Base-by-base conservation (phyloP, 2,329 filamentous ascomycete genomes). In the Aspergillus viridinutans region DNA sequence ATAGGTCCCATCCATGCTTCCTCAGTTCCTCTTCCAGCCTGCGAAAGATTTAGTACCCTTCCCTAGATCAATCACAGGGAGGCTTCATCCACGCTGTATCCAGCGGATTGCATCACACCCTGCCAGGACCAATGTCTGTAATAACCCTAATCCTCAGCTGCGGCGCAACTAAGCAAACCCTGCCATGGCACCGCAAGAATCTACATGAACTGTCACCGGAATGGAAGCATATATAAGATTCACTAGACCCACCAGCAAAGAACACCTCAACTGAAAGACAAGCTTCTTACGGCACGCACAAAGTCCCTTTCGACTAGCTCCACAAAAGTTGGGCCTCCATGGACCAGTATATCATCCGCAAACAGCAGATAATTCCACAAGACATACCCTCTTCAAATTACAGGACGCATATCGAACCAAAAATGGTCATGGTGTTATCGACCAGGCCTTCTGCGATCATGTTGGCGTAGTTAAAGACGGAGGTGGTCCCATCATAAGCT, bases 361-460 rank as follows among this genome's bases (percentile, higher is more conserved):
- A 76, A 69, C 6, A 76, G 63, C 0, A 74, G 73, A 48, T 70
- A 76, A n/a, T 73, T 73, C 0, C 73, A 71, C 54, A 73, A 72
- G 10, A 74, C 72, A 9, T 74, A 74, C 14, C 67, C 73, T 35
- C 66, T n/a, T 67, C 67, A 76, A 0, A 72, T 49, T 1, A 53
- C 58, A 0, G 68, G 66, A 1, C 61, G 57, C 0, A 55, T 59
- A 1, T 64, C 56, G 8, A 56, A 1, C 58, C 38, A 20, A 67
- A 72, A 0, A 66, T 68, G 4, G 66, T 72, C 53, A 76, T 3
- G 1, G 55, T 68, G n/a, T 75, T 75, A 26, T 75, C 72, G 3
- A 76, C 74, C 6, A 75, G 54, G 0, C 72, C 73, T 1, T 67
- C 61, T 1, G 69, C 51, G 3, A 73, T 74, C 10, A 70, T 59